Evolutionary conservation across 192 early-diverging fungal species (phyloP), one percentile per base, ranked within the genome.

Genomic region (Podila verticillata): DNA sequence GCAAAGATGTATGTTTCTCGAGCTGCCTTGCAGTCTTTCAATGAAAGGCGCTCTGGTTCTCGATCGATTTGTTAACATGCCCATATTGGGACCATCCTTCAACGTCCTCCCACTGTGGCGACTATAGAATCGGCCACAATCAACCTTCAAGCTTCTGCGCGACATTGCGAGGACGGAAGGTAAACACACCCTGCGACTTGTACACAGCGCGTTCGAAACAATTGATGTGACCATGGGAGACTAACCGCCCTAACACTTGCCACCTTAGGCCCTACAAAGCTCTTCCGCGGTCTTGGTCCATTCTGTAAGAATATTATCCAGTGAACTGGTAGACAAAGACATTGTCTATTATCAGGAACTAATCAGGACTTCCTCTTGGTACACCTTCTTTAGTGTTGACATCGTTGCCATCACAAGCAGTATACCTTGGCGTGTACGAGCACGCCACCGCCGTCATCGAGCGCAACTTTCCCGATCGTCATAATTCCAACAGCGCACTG

Each of bases 401-500:
- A 35, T 79, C 75, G 20, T 31, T 79, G 61, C 75, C 75, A 6
- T 66, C 75, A 13, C 75, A 79, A 32, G 70, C 65, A 49, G 48
- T 79, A 64, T 79, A 79, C 75, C 75, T 79, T 4, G 75, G 75
- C 29, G 75, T 79, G 28, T 79, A 79, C 22, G 75, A 79, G 39
- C 75, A 79, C 20, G 75, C 75, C 28, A 79, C 75, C 19, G 62
- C 69, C 5, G 60, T 79, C 64, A 66, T 79, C 32, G 75, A 79
- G 36, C 63, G 44, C 47, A 63, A 66, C 48, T 79, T 79, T 58
- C 75, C 75, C 5, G 75, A 79, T 39, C 68, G 8, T 29, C 68
- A 70, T 31, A 79, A 72, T 34, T 66, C 75, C 6, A 79, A 79
- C 61, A 79, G 75, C 22, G 75, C 75, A 8, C 34, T 72, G 65